These are phyloP conservation scores for Tetrastigma voinierianum DNA, from an alignment of 164 flowering plant genomes.

Conservation along the genomic window DNA sequence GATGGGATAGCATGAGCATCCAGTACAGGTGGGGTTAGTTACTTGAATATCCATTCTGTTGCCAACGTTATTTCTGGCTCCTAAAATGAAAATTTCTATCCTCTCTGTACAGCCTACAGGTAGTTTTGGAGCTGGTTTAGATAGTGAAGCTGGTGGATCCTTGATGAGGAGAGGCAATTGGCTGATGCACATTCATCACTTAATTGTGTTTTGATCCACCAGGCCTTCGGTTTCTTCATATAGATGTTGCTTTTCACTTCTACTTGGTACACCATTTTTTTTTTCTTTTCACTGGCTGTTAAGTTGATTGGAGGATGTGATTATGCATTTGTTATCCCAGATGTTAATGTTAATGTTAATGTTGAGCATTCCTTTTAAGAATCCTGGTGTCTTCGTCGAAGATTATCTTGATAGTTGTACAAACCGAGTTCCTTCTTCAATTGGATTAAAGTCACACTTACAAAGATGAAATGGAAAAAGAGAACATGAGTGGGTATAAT, in stretches of 20 bases:
- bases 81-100: not conserved
- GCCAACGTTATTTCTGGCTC: not conserved
- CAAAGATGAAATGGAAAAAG: too few species aligned
- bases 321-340: constrained; percentile 5
- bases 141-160: constrained; percentile 8
- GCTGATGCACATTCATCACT: constrained; percentile 1
- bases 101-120: not conserved
- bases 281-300: not conserved
- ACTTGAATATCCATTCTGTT: not conserved
- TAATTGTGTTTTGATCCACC: constrained; percentile 4
- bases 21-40: constrained; percentile 19
- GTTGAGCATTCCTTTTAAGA: not conserved
- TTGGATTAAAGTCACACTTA: too few species aligned
- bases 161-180: constrained; percentile 8
- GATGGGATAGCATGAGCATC: constrained; percentile 10
- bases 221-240: constrained; percentile 3
- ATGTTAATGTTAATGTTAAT: not conserved
- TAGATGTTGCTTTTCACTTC: constrained; percentile 7
- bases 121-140: constrained; percentile 10
- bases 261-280: constrained; percentile 12
- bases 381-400: too few species aligned
- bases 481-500: too few species aligned
- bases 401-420: too few species aligned
- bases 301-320: constrained; percentile 4
- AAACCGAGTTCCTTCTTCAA: too few species aligned